Evolutionary conservation across 169 alveolate species (phyloP).

Genomic region (Babesia bovis): DNA sequence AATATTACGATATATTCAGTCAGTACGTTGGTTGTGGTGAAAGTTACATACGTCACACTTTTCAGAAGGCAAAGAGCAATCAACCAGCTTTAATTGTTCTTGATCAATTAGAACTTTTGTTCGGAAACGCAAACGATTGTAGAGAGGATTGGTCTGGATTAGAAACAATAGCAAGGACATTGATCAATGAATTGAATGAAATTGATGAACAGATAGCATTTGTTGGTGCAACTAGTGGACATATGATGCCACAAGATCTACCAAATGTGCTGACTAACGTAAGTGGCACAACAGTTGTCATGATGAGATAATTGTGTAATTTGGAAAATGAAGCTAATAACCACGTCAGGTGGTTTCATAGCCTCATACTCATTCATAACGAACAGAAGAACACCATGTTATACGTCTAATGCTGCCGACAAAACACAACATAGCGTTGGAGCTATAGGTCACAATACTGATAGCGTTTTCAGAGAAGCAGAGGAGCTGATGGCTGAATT

Average conservation of each 20-base stretch:
- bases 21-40: conserved; percentile 65
- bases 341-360: conserved; percentile 15
- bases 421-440: background rate
- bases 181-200: conserved; percentile 36
- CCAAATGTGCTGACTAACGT: conserved; percentile 31
- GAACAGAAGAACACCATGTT: background rate
- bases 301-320: background rate
- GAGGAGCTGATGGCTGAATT: conserved; percentile 28
- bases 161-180: conserved; percentile 52
- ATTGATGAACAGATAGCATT: conserved; percentile 45
- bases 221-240: conserved; percentile 49
- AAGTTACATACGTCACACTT: conserved; percentile 33
- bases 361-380: conserved; percentile 38
- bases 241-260: conserved; percentile 6
- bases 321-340: conserved; percentile 15
- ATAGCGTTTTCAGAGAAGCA: conserved; percentile 31
- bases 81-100: conserved; percentile 49
- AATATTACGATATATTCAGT: conserved; percentile 48
- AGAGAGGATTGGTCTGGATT: conserved; percentile 27
- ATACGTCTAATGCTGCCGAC: background rate
- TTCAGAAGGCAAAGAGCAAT: conserved; percentile 43
- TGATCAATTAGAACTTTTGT: conserved; percentile 56
- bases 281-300: conserved; percentile 10
- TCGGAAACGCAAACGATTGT: background rate
- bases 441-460: background rate